Base-by-base conservation (phyloP, 2,329 filamentous ascomycete species). In the Graphilbum sp. region DNA sequence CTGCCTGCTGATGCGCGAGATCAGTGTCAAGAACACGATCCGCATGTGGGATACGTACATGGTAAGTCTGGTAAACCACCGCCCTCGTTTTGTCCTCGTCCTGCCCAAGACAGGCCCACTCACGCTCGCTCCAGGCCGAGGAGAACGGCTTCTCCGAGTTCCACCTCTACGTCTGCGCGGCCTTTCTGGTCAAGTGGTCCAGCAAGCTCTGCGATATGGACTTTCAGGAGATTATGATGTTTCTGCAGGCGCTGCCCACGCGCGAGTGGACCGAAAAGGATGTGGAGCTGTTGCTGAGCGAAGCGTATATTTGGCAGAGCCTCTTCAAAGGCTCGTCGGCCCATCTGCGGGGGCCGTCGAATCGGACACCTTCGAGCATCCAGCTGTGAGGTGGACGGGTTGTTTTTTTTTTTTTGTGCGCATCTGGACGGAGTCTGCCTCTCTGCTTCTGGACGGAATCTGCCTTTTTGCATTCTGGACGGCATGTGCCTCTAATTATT, bases 41-140 rank as follows among this genome's bases (percentile, higher is more conserved):
- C 72, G 90, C 49, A 98, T 98, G 90, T 98, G 90, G 90, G 90
- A 98, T 58, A 98, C 90, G 20, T 98, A 98, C 61, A 72, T 98
- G 63, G 88, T 95, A 64, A 54, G 75, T 60, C 6, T 15, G 17
- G 3, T 32, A 4, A 18, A 16, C n/a, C 16, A 21, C 4, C 30
- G 15, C 13, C 23, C 23, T 32, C 20, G 5, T 12, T 19, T 20
- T 24, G 6, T 29, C 18, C 17, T 32, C 7, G 15, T n/a, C n/a
- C n/a, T n/a, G n/a, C n/a, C n/a, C n/a, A n/a, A n/a, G n/a, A n/a
- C n/a, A n/a, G n/a, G n/a, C n/a, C n/a, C n/a, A n/a, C n/a, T n/a
- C n/a, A n/a, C n/a, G n/a, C n/a, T n/a, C n/a, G n/a, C n/a, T n/a
- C n/a, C n/a, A 96, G 88, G 86, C 90, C 35, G 92, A 98, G 66